phyloP scores from a whole-genome alignment of 371 early-diverging fungal species.

The Nematocida sp. region DNA sequence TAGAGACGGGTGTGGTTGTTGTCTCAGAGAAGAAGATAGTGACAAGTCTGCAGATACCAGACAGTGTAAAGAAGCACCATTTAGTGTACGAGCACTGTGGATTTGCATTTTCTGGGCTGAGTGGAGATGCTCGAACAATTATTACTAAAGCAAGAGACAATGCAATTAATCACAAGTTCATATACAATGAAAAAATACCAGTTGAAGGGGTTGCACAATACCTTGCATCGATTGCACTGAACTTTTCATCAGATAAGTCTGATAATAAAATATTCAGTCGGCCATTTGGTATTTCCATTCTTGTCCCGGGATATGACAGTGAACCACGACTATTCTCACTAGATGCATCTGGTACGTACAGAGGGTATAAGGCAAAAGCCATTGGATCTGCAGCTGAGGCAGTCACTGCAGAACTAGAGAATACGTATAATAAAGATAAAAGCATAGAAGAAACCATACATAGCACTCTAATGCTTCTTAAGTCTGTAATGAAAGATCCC shows the following conservation, averaged over 20 bases:
- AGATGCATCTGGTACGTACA: slow-evolving; percentile 90
- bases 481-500: slow-evolving; percentile 99
- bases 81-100: slow-evolving; percentile 67
- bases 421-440: slow-evolving; percentile 76
- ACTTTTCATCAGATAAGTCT: slow-evolving; percentile 69
- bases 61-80: slow-evolving; percentile 68
- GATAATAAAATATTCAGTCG: slow-evolving; percentile 71
- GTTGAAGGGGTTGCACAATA: slow-evolving; percentile 65
- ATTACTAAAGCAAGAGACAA: slow-evolving; percentile 62
- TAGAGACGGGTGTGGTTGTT: slow-evolving; percentile 65
- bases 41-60: slow-evolving; percentile 63
- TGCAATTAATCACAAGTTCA: slow-evolving; percentile 60
- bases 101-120: slow-evolving; percentile 67
- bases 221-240: slow-evolving; percentile 64
- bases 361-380: slow-evolving; percentile 85
- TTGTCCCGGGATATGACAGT: slow-evolving; percentile 93
- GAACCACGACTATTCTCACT: slow-evolving; percentile 91
- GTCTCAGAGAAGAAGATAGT: slow-evolving; percentile 70
- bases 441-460: slow-evolving; percentile 81
- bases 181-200: slow-evolving; percentile 65
- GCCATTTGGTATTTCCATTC: slow-evolving; percentile 94
- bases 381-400: slow-evolving; percentile 96
- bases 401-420: slow-evolving; percentile 90
- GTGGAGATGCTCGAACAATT: slow-evolving; percentile 69
- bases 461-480: slow-evolving; percentile 85